These are phyloP conservation scores for Lignosus rhinocerotis DNA, from an alignment of 1,284 basidiomycete genomes.

Conservation along the genomic window DNA sequence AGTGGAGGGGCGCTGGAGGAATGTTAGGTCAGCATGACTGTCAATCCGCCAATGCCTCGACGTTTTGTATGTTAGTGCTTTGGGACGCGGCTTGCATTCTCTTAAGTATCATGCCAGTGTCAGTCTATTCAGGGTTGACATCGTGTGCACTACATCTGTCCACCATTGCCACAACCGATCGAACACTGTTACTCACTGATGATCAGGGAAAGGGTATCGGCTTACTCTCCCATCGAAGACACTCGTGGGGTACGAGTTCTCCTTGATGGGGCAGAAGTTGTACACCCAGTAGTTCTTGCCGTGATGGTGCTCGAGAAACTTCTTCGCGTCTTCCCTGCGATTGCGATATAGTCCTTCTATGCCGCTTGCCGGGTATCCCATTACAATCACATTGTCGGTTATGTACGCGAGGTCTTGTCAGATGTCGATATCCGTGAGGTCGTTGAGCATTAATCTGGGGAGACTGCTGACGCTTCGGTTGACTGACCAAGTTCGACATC, in stretches of 20 bases:
- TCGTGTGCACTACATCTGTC: too few relatives aligned
- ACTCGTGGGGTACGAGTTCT: slow-evolving; percentile 65
- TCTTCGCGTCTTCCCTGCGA: slow-evolving; percentile 72
- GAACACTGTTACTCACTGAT: slow-evolving; percentile 70
- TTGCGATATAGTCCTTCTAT: slow-evolving; percentile 85
- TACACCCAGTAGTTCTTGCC: slow-evolving; percentile 82
- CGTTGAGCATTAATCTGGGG: not conserved
- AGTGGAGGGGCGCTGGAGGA: slow-evolving; percentile 73
- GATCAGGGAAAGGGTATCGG: slow-evolving; percentile 87
- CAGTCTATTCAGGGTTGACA: too few relatives aligned
- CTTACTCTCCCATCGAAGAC: slow-evolving; percentile 75
- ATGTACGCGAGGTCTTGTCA: slow-evolving; percentile 78
- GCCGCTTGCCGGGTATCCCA: slow-evolving; percentile 87
- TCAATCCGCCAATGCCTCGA: not conserved
- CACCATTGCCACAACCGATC: not conserved
- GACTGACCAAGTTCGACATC: slow-evolving; percentile 64
- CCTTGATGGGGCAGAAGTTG: slow-evolving; percentile 82
- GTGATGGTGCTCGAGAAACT: slow-evolving; percentile 76
- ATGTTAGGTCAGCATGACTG: not conserved
- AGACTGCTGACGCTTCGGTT: not conserved
- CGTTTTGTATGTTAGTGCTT: not conserved
- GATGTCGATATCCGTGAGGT: not conserved
- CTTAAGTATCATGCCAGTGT: not conserved
- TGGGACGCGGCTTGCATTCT: not conserved
- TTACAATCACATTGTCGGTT: slow-evolving; percentile 81